Percentiles rank a stretch among this genome's conserved stretches.
Evolutionary conservation across 2,329 filamentous ascomycete species (phyloP).

Genomic region (Talaromyces sp.): DNA sequence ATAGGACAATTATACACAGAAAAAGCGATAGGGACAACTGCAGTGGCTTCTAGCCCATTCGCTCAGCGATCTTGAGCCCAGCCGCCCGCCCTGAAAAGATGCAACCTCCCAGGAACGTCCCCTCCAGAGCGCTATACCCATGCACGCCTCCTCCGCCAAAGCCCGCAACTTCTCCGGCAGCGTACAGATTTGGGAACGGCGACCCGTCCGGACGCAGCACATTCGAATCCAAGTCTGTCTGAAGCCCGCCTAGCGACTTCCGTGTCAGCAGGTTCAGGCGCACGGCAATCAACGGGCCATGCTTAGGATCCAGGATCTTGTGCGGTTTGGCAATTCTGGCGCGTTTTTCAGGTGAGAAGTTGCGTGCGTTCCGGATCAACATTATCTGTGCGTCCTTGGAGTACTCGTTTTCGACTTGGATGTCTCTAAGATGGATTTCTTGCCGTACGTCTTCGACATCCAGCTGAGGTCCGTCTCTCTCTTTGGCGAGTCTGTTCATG

Average conservation of each 20-base stretch:
- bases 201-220: slow-evolving; percentile 48
- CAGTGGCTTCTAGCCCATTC: background rate
- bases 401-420: slow-evolving; percentile 52
- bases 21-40: background rate
- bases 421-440: slow-evolving; percentile 50
- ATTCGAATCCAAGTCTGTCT: slow-evolving; percentile 54
- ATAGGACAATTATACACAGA: background rate
- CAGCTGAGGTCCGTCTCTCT: slow-evolving; percentile 43
- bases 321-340: slow-evolving; percentile 52
- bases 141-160: slow-evolving; percentile 60
- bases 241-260: slow-evolving; percentile 57
- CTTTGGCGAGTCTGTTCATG: slow-evolving; percentile 54
- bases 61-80: slow-evolving; percentile 43
- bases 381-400: slow-evolving; percentile 59
- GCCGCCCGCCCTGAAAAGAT: slow-evolving; percentile 58
- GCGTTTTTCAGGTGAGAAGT: slow-evolving; percentile 50
- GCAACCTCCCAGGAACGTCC: slow-evolving; percentile 58
- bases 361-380: slow-evolving; percentile 54
- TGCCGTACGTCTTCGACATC: slow-evolving; percentile 42
- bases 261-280: slow-evolving; percentile 57
- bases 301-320: slow-evolving; percentile 47
- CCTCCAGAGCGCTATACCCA: slow-evolving; percentile 58
- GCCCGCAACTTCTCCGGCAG: slow-evolving; percentile 56
- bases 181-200: slow-evolving; percentile 52
- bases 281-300: slow-evolving; percentile 57